phyloP scores from a whole-genome alignment of 2,329 filamentous ascomycete species.

The Verticillium dahliae region DNA sequence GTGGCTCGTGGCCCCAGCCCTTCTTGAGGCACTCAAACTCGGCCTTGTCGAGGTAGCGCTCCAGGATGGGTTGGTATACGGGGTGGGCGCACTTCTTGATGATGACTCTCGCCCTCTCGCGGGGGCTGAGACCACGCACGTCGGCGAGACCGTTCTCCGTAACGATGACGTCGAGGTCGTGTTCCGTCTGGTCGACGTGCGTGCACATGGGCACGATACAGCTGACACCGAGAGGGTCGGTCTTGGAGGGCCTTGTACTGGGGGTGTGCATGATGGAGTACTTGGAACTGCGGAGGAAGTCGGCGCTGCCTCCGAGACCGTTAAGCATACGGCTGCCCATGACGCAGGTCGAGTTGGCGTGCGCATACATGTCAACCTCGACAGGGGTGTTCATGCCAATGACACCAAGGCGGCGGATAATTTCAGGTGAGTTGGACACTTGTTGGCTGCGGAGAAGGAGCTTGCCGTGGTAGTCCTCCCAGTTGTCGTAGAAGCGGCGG shows the following conservation, averaged over 20 bases:
- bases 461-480: slow-evolving; percentile 73
- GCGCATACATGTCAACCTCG: slow-evolving; percentile 90
- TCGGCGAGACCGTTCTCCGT: slow-evolving; percentile 71
- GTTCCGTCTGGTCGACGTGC: slow-evolving; percentile 88
- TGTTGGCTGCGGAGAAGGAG: slow-evolving; percentile 82
- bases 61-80: slow-evolving; percentile 74
- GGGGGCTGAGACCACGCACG: slow-evolving; percentile 72
- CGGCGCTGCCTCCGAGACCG: slow-evolving; percentile 73
- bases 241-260: slow-evolving; percentile 72
- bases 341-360: slow-evolving; percentile 86
- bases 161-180: slow-evolving; percentile 88
- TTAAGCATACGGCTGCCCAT: slow-evolving; percentile 86
- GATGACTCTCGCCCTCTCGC: slow-evolving; percentile 76
- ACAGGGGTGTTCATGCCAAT: slow-evolving; percentile 96
- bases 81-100: slow-evolving; percentile 84
- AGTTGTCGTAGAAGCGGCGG: slow-evolving; percentile 83
- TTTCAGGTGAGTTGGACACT: slow-evolving; percentile 84
- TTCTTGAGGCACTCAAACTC: slow-evolving; percentile 80
- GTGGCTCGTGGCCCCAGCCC: slow-evolving; percentile 86
- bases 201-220: slow-evolving; percentile 95
- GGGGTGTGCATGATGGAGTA: slow-evolving; percentile 95
- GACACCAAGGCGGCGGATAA: slow-evolving; percentile 78
- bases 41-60: slow-evolving; percentile 77
- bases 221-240: slow-evolving; percentile 71
- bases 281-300: slow-evolving; percentile 73